Base-by-base conservation (phyloP, 257 asterid genomes). In the Avicennia marina region DNA sequence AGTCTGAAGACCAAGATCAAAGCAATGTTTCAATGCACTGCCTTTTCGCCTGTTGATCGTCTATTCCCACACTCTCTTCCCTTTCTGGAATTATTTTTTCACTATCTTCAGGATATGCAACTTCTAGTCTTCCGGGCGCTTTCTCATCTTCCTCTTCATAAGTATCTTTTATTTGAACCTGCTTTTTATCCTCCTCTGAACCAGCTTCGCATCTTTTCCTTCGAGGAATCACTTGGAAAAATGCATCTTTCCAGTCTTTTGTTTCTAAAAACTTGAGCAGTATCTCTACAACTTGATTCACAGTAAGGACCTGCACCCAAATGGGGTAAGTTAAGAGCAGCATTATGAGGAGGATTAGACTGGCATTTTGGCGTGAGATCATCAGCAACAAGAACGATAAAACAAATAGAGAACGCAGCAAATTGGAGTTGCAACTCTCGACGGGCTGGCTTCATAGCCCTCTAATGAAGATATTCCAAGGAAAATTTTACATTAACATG, bases 241-340 rank as follows among this genome's bases (percentile, higher is more conserved):
- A 88, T 10, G 96, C 80, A 15, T 68, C 64, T 65, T 85, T 85
- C 98, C 98, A 91, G 68, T 85, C 89, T 73, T 72, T 74, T 25
- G 83, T 69, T 76, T 85, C 96, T 80, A 85, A 44, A 77, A 67
- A 91, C 72, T 80, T 88, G 68, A 88, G 86, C 39, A 91, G 67
- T 76, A 91, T 88, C 80, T 88, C 96, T 15, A 83, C 78, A 45
- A 88, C 96, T 80, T 88, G 96, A 78, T 91, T 91, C 67, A 91
- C 96, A 0, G 98, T 88, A 56, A 91, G 94, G 62, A 91, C 96
- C 98, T 91, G 76, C 36, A 64, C 21, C 41, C 53, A 36, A 59
- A 38, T 19, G 50, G 47, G 13, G 44, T 31, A 50, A 62, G 42
- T 51, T 39, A 24, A 40, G 40, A 51, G n/a, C 63, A 22, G n/a